Evolutionary conservation across 2,329 filamentous ascomycete genomes (phyloP).

Genomic region (Ambrosiella cleistominuta): DNA sequence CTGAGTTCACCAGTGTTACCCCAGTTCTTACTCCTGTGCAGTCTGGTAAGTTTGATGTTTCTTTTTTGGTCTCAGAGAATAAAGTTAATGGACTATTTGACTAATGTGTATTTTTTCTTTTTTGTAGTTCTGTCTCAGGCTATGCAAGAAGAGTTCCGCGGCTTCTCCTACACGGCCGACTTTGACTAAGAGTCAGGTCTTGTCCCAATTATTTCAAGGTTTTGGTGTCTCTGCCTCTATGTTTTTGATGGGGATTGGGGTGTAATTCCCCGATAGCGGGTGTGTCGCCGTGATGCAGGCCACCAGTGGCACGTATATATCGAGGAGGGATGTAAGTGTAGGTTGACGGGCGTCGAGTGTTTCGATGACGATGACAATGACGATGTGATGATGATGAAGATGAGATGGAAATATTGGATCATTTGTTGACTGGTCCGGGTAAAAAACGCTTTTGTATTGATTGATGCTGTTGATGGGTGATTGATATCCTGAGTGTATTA

Average conservation of each 20-base stretch:
- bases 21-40: slow-evolving; percentile 94
- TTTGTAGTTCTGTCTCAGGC: slow-evolving; percentile 74
- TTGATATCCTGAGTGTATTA: not conserved
- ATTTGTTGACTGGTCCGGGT: not conserved
- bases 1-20: slow-evolving; percentile 95
- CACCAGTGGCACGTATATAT: not conserved
- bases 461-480: not conserved
- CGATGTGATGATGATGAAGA: not conserved
- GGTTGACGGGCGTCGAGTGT: too few relatives aligned
- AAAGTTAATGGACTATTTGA: not conserved
- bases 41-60: slow-evolving; percentile 51
- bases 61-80: not conserved
- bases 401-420: not conserved
- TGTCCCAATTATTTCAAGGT: not conserved
- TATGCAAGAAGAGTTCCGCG: slow-evolving; percentile 98
- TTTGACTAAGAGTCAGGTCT: slow-evolving; percentile 42
- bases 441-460: not conserved
- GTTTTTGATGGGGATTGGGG: not conserved
- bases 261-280: not conserved
- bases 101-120: slow-evolving; percentile 4
- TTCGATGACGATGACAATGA: not conserved
- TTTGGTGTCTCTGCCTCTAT: not conserved
- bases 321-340: not conserved
- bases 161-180: slow-evolving; percentile 92
- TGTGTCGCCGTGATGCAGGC: not conserved